Evolutionary conservation across 2,329 filamentous ascomycete genomes (phyloP).

Genomic region (Sporothrix pallida): DNA sequence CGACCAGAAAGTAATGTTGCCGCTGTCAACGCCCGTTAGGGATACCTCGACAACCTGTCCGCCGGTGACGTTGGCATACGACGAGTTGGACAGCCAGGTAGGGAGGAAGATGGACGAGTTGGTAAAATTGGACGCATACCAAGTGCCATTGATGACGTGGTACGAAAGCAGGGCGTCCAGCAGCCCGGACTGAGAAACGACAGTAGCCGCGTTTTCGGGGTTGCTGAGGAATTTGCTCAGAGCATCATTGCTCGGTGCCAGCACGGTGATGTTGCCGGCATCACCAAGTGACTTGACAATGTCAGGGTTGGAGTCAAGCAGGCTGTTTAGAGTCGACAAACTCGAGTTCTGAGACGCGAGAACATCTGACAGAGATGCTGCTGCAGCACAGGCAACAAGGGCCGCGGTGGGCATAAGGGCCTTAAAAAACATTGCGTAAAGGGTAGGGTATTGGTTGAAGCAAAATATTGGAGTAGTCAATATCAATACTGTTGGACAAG

Average conservation of each 20-base stretch:
- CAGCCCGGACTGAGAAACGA: neutral
- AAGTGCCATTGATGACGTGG: slow-evolving; percentile 25
- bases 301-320: neutral
- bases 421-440: slow-evolving; percentile 4
- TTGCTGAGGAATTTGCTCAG: slow-evolving; percentile 12
- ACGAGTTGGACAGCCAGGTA: slow-evolving; percentile 11
- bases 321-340: slow-evolving; percentile 12
- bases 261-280: slow-evolving; percentile 17
- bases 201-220: neutral
- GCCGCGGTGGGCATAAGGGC: neutral
- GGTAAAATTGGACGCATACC: slow-evolving; percentile 21
- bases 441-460: neutral
- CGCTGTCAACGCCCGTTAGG: neutral
- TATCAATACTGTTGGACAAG: neutral
- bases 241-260: slow-evolving; percentile 22
- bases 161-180: neutral
- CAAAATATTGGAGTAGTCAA: neutral
- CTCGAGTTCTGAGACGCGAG: slow-evolving; percentile 15
- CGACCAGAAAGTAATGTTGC: slow-evolving; percentile 22
- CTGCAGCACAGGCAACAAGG: neutral
- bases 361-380: slow-evolving; percentile 11
- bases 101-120: slow-evolving; percentile 2
- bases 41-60: slow-evolving; percentile 15
- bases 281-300: neutral
- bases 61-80: slow-evolving; percentile 21